Conservation (phyloP, 2,329 filamentous ascomycete species). For the Aspergillus sp. region DNA sequence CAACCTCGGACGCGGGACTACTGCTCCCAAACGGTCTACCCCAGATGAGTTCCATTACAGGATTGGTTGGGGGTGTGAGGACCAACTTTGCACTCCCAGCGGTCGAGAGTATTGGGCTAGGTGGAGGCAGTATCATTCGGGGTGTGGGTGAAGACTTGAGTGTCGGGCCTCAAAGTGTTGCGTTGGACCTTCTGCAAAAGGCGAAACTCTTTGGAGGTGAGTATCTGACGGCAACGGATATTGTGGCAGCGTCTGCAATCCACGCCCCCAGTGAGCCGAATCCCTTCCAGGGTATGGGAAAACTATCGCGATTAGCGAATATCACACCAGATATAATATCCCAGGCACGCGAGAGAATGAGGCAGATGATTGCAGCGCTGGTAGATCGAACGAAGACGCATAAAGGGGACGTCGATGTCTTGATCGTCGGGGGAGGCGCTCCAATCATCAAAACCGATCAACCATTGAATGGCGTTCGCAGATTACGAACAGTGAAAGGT, state of each 20-base stretch:
- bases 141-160: constrained; percentile 46
- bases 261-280: not conserved
- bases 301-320: not conserved
- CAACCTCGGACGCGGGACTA: constrained; percentile 64
- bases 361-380: constrained; percentile 4
- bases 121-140: constrained; percentile 9
- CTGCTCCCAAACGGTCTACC: constrained; percentile 64
- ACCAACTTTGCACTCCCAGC: constrained; percentile 11
- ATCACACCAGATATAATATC: not conserved
- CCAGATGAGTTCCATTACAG: constrained; percentile 20
- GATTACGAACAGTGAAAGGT: constrained; percentile 1
- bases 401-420: constrained; percentile 35
- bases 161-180: constrained; percentile 64
- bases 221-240: constrained; percentile 61
- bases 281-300: constrained; percentile 1
- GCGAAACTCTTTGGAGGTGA: constrained; percentile 59
- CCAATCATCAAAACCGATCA: constrained; percentile 7
- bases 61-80: constrained; percentile 8
- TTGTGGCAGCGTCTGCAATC: constrained; percentile 37
- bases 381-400: constrained; percentile 11
- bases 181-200: constrained; percentile 56
- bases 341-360: not conserved
- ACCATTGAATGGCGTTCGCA: not conserved
- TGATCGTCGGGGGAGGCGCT: constrained; percentile 63
- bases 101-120: constrained; percentile 9